Percentiles rank a stretch among this genome's conserved stretches.
Evolutionary conservation across 805 yeast species (phyloP).

Genomic region (Teunomyces atbi): DNA sequence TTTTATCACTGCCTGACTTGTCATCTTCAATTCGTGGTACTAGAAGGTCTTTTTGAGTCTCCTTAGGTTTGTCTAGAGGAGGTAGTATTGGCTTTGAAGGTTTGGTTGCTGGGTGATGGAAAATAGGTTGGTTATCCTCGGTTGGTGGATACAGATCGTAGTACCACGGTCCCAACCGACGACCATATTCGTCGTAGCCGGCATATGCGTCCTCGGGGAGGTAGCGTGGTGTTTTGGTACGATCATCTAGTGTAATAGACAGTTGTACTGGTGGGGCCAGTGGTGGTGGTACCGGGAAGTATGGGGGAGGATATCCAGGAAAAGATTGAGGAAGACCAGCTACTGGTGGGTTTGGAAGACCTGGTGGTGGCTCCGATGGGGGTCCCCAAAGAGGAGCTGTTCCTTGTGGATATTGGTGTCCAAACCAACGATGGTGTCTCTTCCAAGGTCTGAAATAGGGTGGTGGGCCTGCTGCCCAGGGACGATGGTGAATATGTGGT

Average conservation of each 20-base stretch:
- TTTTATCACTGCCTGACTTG: background rate
- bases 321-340: background rate
- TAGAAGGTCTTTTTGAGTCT: background rate
- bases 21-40: background rate
- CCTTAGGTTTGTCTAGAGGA: background rate
- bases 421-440: constrained; percentile 3
- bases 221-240: background rate
- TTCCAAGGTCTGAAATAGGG: constrained; percentile 1
- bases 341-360: background rate
- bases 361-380: background rate
- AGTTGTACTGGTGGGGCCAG: background rate
- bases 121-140: background rate
- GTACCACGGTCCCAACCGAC: background rate
- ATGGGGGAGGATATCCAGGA: background rate
- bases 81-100: background rate
- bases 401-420: background rate
- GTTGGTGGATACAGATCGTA: background rate
- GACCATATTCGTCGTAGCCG: background rate
- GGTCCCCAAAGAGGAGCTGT: background rate
- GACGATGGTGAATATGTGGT: background rate
- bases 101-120: background rate
- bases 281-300: background rate
- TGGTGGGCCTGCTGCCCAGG: background rate
- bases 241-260: background rate
- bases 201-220: background rate